Evolutionary conservation across 73 alveolate species (phyloP), one percentile per base, ranked within the genome.

Genomic region (Blepharisma japonicum): DNA sequence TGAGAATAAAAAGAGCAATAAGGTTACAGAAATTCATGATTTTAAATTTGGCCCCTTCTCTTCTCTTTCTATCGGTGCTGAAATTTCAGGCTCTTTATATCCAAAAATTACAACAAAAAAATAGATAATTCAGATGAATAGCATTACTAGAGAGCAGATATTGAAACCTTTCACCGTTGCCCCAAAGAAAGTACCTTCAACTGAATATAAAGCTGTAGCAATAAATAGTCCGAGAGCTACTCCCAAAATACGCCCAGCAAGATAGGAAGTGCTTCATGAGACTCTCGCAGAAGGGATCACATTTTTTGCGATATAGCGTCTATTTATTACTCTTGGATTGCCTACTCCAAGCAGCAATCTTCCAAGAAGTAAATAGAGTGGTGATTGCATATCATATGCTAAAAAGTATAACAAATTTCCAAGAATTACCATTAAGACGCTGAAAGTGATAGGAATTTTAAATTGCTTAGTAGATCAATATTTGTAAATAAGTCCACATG

Each of bases 331-430:
- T 38, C 82, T 83, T 46, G 90, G 71, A 6, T 86, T 86, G 0
- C 90, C 90, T 54, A 83, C 50, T 9, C 90, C 90, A 68, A 83
- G 70, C 18, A 68, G n/a, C 66, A 83, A 77, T 47, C 90, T 78
- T 0, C 86, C 83, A 18, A 78, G 55, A 0, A 82, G 47, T 18
- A 82, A 27, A 6, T 49, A n/a, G 5, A 6, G 27, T 5, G 79
- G 11, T 4, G 55, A 53, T 45, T 77, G 38, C 42, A 21, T 6
- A 7, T 56, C 49, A 56, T 42, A 76, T 7, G 89, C 89, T 6
- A 49, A 38, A 46, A 72, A 71, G 46, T 47, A 82, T 7, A 77
- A 51, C 11, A 77, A 1, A 55, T 82, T 67, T 6, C 89, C 81
- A 7, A 82, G 21, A 6, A 82, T 48, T 8, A 82, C 79, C 84